Percentiles rank a stretch among this genome's conserved stretches.
These are phyloP conservation scores for Chionographis japonica DNA, from an alignment of 106 monocot species.

Conservation along the genomic window DNA sequence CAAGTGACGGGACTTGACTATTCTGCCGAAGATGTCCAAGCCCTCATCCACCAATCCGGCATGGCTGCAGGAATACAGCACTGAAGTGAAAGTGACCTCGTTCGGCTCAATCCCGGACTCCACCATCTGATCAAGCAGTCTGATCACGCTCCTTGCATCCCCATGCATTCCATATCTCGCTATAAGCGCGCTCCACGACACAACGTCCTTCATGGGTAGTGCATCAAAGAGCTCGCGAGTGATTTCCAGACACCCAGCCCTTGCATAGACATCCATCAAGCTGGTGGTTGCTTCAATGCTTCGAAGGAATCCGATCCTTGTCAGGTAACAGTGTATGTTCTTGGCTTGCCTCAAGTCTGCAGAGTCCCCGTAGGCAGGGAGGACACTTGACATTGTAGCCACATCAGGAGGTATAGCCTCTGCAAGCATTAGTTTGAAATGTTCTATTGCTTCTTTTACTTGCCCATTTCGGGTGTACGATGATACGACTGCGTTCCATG, in stretches of 20 bases:
- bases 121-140: conserved; percentile 55
- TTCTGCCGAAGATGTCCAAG: conserved; percentile 20
- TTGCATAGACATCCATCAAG: conserved; percentile 62
- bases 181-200: conserved; percentile 73
- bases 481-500: conserved; percentile 78
- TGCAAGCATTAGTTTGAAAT: conserved; percentile 46
- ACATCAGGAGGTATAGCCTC: conserved; percentile 27
- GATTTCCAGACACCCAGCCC: conserved; percentile 45
- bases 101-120: conserved; percentile 51
- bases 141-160: conserved; percentile 37
- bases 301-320: conserved; percentile 31
- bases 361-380: conserved; percentile 60
- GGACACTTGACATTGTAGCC: conserved; percentile 56
- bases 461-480: conserved; percentile 26
- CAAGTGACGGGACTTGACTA: conserved; percentile 10
- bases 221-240: conserved; percentile 47
- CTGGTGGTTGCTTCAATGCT: conserved; percentile 40
- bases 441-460: conserved; percentile 26
- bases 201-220: conserved; percentile 40
- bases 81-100: conserved; percentile 59
- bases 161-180: conserved; percentile 52
- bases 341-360: conserved; percentile 35
- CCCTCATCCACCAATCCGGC: conserved; percentile 57
- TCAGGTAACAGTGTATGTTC: conserved; percentile 52
- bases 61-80: conserved; percentile 71